These are phyloP conservation scores for Blastocystis sp. DNA, from an alignment of 352 stramenopile species.

Conservation along the genomic window DNA sequence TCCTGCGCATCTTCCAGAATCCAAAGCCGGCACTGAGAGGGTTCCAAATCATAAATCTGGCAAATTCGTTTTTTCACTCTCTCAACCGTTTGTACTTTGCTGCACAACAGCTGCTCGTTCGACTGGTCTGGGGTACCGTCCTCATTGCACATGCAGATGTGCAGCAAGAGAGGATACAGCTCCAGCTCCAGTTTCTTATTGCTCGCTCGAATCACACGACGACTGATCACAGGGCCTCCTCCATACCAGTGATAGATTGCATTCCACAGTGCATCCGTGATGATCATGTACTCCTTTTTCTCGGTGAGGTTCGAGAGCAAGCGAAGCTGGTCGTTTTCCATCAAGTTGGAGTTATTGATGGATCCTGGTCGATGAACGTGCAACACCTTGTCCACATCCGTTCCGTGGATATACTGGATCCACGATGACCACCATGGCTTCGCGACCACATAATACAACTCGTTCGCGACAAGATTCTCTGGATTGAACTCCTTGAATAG, in stretches of 20 bases:
- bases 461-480: background rate
- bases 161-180: constrained; percentile 63
- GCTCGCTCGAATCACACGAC: constrained; percentile 70
- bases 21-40: constrained; percentile 37
- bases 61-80: constrained; percentile 63
- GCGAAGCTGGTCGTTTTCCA: background rate
- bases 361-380: constrained; percentile 13
- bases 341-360: constrained; percentile 45
- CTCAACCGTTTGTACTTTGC: constrained; percentile 63
- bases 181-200: constrained; percentile 62
- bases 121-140: constrained; percentile 59
- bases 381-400: background rate
- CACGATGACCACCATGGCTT: constrained; percentile 37
- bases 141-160: constrained; percentile 63
- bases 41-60: constrained; percentile 60
- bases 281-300: constrained; percentile 73
- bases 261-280: constrained; percentile 79
- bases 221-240: constrained; percentile 75
- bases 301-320: constrained; percentile 22
- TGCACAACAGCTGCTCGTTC: constrained; percentile 63
- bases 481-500: constrained; percentile 5
- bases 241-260: constrained; percentile 82
- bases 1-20: constrained; percentile 22
- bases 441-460: constrained; percentile 27
- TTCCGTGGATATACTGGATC: constrained; percentile 53